A percentile compares a stretch with the other conserved stretches of the same genome.
These are phyloP conservation scores for Plantago major DNA, from an alignment of 257 asterid species.

Conservation along the genomic window DNA sequence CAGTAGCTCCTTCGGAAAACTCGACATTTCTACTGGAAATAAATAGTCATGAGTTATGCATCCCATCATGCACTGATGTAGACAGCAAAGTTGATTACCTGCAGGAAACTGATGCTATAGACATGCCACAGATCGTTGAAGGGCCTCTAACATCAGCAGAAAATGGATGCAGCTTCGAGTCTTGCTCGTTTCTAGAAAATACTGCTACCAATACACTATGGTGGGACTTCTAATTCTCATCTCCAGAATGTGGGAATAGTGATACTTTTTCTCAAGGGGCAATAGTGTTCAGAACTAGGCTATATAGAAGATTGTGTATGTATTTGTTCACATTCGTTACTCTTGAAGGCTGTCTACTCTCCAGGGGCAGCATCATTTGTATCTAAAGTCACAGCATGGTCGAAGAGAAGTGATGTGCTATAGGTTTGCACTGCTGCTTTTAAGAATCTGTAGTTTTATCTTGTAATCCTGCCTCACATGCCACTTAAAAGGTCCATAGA, in stretches of 20 bases:
- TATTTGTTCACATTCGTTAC: conserved; percentile 2
- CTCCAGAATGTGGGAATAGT: neutral
- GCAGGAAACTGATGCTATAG: conserved; percentile 29
- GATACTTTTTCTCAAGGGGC: neutral
- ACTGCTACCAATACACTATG: conserved; percentile 20
- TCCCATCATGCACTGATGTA: conserved; percentile 24
- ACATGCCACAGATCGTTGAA: conserved; percentile 34
- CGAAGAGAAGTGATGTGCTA: neutral
- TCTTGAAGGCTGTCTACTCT: neutral
- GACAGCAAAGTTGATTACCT: conserved; percentile 28
- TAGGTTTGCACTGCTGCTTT: neutral
- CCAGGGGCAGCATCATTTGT: neutral
- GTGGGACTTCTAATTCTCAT: conserved; percentile 19
- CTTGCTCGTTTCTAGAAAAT: conserved; percentile 38
- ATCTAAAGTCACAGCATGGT: neutral
- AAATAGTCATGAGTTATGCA: conserved; percentile 20
- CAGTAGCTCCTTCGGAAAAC: conserved; percentile 28
- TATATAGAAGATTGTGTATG: neutral
- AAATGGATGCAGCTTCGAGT: conserved; percentile 39
- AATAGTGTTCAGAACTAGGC: conserved; percentile 6
- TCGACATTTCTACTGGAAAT: conserved; percentile 22
- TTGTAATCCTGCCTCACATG: neutral
- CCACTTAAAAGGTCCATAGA: neutral
- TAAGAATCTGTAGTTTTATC: neutral
- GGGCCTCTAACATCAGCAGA: conserved; percentile 37